These are phyloP conservation scores for Mycena metata DNA, from an alignment of 768 basidiomycete genomes.

Conservation along the genomic window DNA sequence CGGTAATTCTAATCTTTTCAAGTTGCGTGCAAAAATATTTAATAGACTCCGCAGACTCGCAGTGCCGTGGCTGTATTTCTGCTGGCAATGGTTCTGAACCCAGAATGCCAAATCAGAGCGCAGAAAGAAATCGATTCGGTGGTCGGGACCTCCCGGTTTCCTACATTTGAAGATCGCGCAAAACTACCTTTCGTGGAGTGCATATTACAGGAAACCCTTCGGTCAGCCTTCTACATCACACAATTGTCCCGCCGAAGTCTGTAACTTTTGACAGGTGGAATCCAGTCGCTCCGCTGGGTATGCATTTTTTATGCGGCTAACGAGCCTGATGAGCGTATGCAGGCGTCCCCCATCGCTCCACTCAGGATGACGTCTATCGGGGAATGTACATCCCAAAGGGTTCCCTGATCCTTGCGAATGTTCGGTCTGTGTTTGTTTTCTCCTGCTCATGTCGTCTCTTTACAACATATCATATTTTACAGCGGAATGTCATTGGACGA, in stretches of 20 bases:
- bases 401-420: conserved; percentile 50
- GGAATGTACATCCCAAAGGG: conserved; percentile 53
- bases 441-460: conserved; percentile 19
- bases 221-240: conserved; percentile 27
- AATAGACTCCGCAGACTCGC: conserved; percentile 32
- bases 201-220: conserved; percentile 37
- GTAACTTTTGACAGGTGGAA: conserved; percentile 31
- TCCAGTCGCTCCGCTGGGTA: conserved; percentile 37
- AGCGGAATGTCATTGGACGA: conserved; percentile 25
- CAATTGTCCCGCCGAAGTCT: conserved; percentile 7
- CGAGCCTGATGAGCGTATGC: conserved; percentile 2
- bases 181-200: conserved; percentile 27
- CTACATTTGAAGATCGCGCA: conserved; percentile 29
- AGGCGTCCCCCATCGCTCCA: conserved; percentile 49
- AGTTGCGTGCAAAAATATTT: conserved; percentile 13
- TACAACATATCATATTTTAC: conserved; percentile 21
- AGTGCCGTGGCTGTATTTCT: conserved; percentile 43
- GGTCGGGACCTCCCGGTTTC: conserved; percentile 43
- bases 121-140: conserved; percentile 48
- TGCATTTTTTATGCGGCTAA: neutral
- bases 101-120: conserved; percentile 46
- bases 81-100: conserved; percentile 48
- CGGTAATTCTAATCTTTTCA: conserved; percentile 26
- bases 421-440: conserved; percentile 43
- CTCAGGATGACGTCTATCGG: conserved; percentile 50